Base-by-base conservation (phyloP, 768 basidiomycete genomes). In the Lactarius evosmus region DNA sequence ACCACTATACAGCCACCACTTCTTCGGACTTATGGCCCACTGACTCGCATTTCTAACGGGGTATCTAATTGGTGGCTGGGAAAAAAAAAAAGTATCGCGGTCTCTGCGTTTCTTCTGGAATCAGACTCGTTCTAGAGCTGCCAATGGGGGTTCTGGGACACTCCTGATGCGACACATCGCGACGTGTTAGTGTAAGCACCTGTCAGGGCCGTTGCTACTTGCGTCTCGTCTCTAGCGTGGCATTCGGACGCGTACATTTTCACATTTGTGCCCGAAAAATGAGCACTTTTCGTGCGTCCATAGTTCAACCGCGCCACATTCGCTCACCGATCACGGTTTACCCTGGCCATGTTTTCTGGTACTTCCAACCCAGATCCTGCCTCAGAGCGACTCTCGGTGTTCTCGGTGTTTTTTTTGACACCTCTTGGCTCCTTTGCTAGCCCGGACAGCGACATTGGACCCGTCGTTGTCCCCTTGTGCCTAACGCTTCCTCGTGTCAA, bases 151-250 rank as follows among this genome's bases (percentile, higher is more conserved):
- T 32, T 32, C 54, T 56, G 40, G 57, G 22, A 22, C 9, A 32
- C 22, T 52, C 52, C 50, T 55, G 56, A 34, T 63, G 56, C 38
- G 29, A 27, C 11, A 22, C 25, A 12, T n/a, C 12, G 9, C 22
- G 22, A 52, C 56, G 46, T 27, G 40, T 32, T 40, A n/a, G 25
- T 53, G 19, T 16, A 25, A 9, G 32, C 57, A 27, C 22, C 53
- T 41, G 63, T 60, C 63, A 64, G 36, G 62, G 58, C 57, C 53
- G 63, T 60, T 55, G 58, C 63, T 49, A 60, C 30, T 60, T 11
- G 36, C 4, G 51, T 17, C n/a, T n/a, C n/a, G n/a, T 60, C 46
- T 50, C 58, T 41, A 32, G 22, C 29, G 34, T 49, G 22, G 57
- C 25, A 8, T 46, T 33, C 4, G 4, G 38, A 33, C 17, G 22